Conservation (phyloP, 2,329 filamentous ascomycete species). For the Ascochyta clinopodiicola region DNA sequence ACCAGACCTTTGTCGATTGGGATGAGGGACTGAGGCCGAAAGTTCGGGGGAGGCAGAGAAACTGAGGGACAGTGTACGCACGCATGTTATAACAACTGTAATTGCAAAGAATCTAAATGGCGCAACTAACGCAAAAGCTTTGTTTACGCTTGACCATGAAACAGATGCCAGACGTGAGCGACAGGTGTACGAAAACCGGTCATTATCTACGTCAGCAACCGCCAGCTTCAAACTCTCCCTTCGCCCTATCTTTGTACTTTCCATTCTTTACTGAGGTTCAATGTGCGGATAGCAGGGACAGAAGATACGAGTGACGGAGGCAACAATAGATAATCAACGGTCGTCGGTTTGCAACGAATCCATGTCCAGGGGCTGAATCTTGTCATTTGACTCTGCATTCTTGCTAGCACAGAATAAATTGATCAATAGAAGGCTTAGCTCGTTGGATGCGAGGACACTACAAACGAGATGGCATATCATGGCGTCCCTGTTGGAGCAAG, state of each 20-base stretch:
- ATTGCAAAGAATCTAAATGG: not conserved
- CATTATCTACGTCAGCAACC: not conserved
- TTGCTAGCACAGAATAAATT: no score
- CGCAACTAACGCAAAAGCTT: not conserved
- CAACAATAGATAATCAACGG: not conserved
- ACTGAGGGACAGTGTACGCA: not conserved
- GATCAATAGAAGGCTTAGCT: no score
- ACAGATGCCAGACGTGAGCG: not conserved
- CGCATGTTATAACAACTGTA: not conserved
- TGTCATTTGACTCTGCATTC: no score
- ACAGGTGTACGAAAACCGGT: not conserved
- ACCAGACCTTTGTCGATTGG: constrained; percentile 23
- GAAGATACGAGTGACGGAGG: not conserved
- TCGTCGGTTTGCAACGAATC: no score
- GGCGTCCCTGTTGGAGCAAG: no score
- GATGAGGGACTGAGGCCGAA: constrained; percentile 11
- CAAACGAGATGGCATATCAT: no score
- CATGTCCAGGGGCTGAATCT: no score
- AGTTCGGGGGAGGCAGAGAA: not conserved
- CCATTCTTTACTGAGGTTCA: not conserved
- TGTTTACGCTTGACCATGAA: not conserved
- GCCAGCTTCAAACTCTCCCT: not conserved
- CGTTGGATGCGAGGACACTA: no score
- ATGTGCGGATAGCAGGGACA: not conserved
- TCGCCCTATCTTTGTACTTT: not conserved